Evolutionary conservation across 2,329 filamentous ascomycete genomes (phyloP).

Genomic region (Ustulina deusta): DNA sequence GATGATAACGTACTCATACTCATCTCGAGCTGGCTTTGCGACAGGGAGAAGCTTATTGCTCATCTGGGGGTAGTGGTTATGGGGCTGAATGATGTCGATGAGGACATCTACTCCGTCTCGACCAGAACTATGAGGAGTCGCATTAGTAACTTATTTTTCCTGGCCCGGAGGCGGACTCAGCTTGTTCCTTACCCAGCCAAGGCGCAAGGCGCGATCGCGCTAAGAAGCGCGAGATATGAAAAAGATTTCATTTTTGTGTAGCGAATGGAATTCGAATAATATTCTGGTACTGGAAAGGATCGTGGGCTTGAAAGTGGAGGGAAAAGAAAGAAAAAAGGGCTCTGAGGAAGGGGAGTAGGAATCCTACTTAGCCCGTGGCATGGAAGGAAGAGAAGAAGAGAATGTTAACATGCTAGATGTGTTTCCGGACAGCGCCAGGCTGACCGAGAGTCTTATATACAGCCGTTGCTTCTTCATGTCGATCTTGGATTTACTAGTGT

Average conservation of each 20-base stretch:
- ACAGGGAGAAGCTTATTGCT: conserved; percentile 36
- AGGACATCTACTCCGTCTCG: conserved; percentile 38
- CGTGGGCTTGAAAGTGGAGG: background rate
- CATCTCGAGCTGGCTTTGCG: conserved; percentile 38
- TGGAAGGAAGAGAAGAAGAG: conserved; percentile 31
- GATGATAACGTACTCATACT: conserved; percentile 73
- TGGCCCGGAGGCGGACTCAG: background rate
- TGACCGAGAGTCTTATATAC: conserved; percentile 38
- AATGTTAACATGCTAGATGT: too few species aligned
- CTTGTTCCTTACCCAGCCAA: conserved; percentile 31
- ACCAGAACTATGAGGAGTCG: conserved; percentile 21
- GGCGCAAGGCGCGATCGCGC: conserved; percentile 38
- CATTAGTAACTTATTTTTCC: conserved; percentile 14
- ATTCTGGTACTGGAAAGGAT: conserved; percentile 8
- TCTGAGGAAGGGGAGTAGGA: conserved; percentile 29
- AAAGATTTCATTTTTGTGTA: conserved; percentile 41
- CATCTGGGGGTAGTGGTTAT: conserved; percentile 44
- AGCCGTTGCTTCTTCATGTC: conserved; percentile 19
- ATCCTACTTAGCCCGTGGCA: conserved; percentile 27
- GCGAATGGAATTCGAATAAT: conserved; percentile 18
- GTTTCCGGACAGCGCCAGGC: too few species aligned
- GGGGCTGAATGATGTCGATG: conserved; percentile 40
- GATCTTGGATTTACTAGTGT: background rate
- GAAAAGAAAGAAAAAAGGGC: conserved; percentile 1
- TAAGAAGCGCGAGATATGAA: conserved; percentile 42